Conservation (phyloP, 2,329 filamentous ascomycete genomes). For the Penicillium sp. region DNA sequence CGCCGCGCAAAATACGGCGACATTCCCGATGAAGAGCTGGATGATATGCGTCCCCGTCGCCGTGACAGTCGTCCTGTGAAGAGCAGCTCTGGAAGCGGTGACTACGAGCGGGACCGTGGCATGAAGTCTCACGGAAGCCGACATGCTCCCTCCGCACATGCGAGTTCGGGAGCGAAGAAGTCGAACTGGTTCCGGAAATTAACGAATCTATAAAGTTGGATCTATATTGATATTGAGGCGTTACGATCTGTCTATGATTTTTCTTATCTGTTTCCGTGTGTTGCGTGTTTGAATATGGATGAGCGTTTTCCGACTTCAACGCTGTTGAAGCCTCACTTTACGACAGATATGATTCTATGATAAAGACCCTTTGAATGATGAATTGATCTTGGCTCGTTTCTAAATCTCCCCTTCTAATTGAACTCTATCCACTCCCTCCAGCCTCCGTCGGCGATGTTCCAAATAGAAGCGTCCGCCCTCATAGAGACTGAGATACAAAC, state of each 20-base stretch:
- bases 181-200: conserved; percentile 44
- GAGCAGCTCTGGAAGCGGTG: conserved; percentile 40
- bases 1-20: conserved; percentile 37
- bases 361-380: too few relatives aligned
- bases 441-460: conserved; percentile 29
- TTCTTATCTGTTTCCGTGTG: not conserved
- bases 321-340: conserved; percentile 6
- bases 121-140: conserved; percentile 27
- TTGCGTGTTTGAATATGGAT: conserved; percentile 1
- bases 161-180: conserved; percentile 30
- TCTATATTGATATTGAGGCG: not conserved
- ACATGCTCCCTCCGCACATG: conserved; percentile 20
- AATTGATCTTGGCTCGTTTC: too few relatives aligned
- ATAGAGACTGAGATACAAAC: conserved; percentile 80
- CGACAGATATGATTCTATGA: conserved; percentile 11
- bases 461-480: conserved; percentile 67
- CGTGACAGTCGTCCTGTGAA: conserved; percentile 34
- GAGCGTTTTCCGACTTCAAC: too few relatives aligned
- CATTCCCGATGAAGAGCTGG: conserved; percentile 36
- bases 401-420: not conserved
- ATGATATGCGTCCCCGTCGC: conserved; percentile 32
- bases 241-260: not conserved
- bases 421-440: too few relatives aligned
- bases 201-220: conserved; percentile 28
- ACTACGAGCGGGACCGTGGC: conserved; percentile 36